Evolutionary conservation across 768 basidiomycete genomes (phyloP).

Genomic region (Naganishia vishniacii): DNA sequence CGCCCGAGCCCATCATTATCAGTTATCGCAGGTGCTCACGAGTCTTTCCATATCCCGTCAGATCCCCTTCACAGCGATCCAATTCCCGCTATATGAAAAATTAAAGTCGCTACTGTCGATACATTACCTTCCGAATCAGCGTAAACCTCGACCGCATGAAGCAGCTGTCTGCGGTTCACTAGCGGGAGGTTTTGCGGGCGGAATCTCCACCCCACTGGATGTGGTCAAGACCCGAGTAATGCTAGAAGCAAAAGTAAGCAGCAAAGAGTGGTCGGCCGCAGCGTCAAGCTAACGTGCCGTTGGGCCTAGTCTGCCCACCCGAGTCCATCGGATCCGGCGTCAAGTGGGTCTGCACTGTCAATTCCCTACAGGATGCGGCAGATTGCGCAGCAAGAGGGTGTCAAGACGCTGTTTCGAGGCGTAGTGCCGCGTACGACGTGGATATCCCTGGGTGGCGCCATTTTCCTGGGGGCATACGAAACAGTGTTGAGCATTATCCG

Average conservation of each 20-base stretch:
- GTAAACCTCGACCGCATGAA: slow-evolving; percentile 52
- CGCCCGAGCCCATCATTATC: neutral
- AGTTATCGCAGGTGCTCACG: neutral
- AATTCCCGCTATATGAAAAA: slow-evolving; percentile 90
- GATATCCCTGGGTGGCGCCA: slow-evolving; percentile 93
- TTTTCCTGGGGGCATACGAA: slow-evolving; percentile 96
- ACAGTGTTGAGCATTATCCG: slow-evolving; percentile 51
- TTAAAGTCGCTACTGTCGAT: slow-evolving; percentile 65
- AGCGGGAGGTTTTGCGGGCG: slow-evolving; percentile 84
- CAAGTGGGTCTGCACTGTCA: slow-evolving; percentile 51
- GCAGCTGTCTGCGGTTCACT: slow-evolving; percentile 79
- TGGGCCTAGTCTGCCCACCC: slow-evolving; percentile 7
- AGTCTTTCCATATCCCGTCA: slow-evolving; percentile 44
- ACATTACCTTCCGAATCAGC: slow-evolving; percentile 52
- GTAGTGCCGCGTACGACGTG: slow-evolving; percentile 86
- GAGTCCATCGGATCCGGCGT: slow-evolving; percentile 14
- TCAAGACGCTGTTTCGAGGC: slow-evolving; percentile 72
- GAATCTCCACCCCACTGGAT: slow-evolving; percentile 86
- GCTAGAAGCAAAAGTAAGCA: slow-evolving; percentile 75
- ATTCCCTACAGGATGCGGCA: slow-evolving; percentile 57
- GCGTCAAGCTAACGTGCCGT: neutral
- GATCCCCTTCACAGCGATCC: slow-evolving; percentile 94
- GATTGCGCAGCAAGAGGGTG: slow-evolving; percentile 70
- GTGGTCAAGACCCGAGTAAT: slow-evolving; percentile 96
- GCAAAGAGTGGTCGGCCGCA: neutral